A percentile compares a stretch with the other conserved stretches of the same genome.
Evolutionary conservation across 805 yeast genomes (phyloP).

Genomic region (Hanseniaspora taiwanica): DNA sequence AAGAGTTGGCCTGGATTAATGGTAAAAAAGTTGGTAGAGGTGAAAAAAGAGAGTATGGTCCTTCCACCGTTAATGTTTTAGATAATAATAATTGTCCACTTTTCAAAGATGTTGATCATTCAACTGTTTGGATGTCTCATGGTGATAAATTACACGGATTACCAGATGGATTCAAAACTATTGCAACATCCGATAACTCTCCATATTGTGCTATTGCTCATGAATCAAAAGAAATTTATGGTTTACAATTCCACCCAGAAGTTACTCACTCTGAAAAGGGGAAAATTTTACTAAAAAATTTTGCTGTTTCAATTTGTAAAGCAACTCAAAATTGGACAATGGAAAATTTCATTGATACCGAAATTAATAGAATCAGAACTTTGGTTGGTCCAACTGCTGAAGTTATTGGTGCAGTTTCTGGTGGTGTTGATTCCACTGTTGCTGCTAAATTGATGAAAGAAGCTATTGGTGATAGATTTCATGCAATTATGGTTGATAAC

Average conservation of each 20-base stretch:
- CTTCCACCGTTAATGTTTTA: constrained; percentile 72
- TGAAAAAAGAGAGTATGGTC: constrained; percentile 96
- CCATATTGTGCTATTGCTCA: constrained; percentile 90
- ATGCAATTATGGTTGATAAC: constrained; percentile 93
- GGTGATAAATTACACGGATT: constrained; percentile 89
- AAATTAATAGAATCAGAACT: constrained; percentile 79
- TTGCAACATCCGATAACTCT: constrained; percentile 87
- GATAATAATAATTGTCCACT: constrained; percentile 55
- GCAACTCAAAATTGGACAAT: constrained; percentile 91
- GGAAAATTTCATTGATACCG: constrained; percentile 96
- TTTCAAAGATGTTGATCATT: constrained; percentile 82
- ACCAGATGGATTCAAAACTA: constrained; percentile 78
- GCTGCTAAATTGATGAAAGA: constrained; percentile 97
- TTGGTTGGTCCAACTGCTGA: constrained; percentile 96
- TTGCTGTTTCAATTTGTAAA: constrained; percentile 82
- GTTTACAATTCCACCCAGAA: constrained; percentile 98
- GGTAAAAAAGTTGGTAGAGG: constrained; percentile 87
- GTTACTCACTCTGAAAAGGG: constrained; percentile 94
- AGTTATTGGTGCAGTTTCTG: constrained; percentile 98
- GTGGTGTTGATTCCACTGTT: constrained; percentile 98
- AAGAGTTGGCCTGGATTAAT: constrained; percentile 96
- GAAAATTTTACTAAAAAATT: constrained; percentile 73
- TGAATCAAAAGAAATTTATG: constrained; percentile 61
- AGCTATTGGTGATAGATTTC: constrained; percentile 98
- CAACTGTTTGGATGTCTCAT: constrained; percentile 99